These are phyloP conservation scores for Schizopora paradoxa DNA, from an alignment of 1,284 basidiomycete species.

Conservation along the genomic window DNA sequence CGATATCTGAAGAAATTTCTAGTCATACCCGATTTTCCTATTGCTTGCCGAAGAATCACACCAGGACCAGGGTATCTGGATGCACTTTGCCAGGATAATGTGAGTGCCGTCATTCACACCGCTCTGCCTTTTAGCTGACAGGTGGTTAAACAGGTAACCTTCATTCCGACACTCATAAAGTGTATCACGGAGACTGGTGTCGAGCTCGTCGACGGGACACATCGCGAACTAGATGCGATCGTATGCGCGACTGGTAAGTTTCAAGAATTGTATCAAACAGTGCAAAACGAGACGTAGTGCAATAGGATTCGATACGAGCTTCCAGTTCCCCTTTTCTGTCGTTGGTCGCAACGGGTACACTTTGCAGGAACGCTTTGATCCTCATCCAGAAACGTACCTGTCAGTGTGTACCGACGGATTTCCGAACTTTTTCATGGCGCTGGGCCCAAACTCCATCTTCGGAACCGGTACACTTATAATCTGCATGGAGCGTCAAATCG, in stretches of 20 bases:
- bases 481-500: constrained; percentile 48
- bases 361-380: constrained; percentile 44
- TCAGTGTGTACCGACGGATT: constrained; percentile 53
- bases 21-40: constrained; percentile 56
- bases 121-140: background rate
- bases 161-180: constrained; percentile 45
- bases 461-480: constrained; percentile 48
- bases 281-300: background rate
- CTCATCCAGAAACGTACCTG: constrained; percentile 52
- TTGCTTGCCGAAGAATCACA: constrained; percentile 55
- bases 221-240: constrained; percentile 51
- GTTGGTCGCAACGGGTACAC: constrained; percentile 44
- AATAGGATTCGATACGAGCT: constrained; percentile 50
- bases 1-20: background rate
- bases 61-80: constrained; percentile 64
- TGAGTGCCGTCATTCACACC: constrained; percentile 23
- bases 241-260: constrained; percentile 48
- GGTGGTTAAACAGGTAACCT: constrained; percentile 41
- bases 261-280: background rate
- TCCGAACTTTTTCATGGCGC: constrained; percentile 52
- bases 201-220: constrained; percentile 47
- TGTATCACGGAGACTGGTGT: constrained; percentile 48
- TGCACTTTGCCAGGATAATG: constrained; percentile 55
- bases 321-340: constrained; percentile 44
- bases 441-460: constrained; percentile 50